Evolutionary conservation across 2,329 filamentous ascomycete genomes (phyloP).

Genomic region (Colletotrichum sansevieriae): DNA sequence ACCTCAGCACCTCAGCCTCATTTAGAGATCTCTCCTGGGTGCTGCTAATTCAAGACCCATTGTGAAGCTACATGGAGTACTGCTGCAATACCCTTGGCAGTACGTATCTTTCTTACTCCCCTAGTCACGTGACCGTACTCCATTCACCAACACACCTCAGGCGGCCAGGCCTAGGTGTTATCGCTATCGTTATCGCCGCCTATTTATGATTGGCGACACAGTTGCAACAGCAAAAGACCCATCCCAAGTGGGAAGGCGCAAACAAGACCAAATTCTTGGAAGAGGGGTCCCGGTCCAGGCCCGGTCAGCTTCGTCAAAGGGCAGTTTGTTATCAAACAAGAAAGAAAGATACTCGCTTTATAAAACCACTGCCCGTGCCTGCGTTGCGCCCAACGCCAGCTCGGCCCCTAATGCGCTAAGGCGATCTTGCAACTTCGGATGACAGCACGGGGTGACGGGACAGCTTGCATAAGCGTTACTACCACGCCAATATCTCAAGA

Average conservation of each 20-base stretch:
- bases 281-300: conserved; percentile 13
- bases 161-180: not conserved
- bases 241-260: conserved; percentile 42
- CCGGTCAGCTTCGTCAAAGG: conserved; percentile 4
- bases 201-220: conserved; percentile 33
- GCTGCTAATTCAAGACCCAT: conserved; percentile 5
- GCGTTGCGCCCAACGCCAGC: not conserved
- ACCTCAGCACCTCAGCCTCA: conserved; percentile 7
- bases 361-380: conserved; percentile 6
- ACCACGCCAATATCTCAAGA: conserved; percentile 9
- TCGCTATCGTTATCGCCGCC: not conserved
- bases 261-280: conserved; percentile 34
- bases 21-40: not conserved
- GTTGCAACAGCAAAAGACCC: conserved; percentile 31
- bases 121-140: conserved; percentile 23
- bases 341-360: conserved; percentile 7
- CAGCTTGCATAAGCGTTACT: conserved; percentile 33
- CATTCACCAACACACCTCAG: no score
- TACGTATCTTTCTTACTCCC: not conserved
- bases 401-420: conserved; percentile 25
- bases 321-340: conserved; percentile 14
- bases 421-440: conserved; percentile 36
- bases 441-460: conserved; percentile 28
- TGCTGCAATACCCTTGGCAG: not conserved
- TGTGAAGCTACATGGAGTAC: not conserved